A percentile compares a stretch with the other conserved stretches of the same genome.
Evolutionary conservation across 306 rosid genomes (phyloP).

Genomic region (Sicyos baderoa): DNA sequence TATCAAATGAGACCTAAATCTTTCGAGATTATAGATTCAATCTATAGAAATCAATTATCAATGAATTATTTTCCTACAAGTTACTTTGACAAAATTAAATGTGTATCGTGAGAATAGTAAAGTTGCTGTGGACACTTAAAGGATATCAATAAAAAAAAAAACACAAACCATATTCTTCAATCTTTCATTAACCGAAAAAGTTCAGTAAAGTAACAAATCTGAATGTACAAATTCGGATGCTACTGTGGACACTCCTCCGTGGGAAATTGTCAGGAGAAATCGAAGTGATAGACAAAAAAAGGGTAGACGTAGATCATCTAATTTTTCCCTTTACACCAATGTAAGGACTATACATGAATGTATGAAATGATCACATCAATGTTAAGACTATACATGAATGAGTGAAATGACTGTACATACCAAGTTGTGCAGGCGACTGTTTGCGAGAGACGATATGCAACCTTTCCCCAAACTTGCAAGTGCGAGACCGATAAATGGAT

Average conservation of each 20-base stretch:
- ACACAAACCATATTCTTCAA: neutral
- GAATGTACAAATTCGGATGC: neutral
- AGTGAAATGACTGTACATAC: conserved; percentile 40
- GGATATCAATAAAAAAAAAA: too few relatives aligned
- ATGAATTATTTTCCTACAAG: too few relatives aligned
- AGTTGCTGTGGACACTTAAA: too few relatives aligned
- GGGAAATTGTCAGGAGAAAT: neutral
- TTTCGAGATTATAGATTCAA: too few relatives aligned
- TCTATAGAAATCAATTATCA: too few relatives aligned
- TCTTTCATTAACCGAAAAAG: neutral
- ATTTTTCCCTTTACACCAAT: neutral
- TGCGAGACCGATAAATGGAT: conserved; percentile 31
- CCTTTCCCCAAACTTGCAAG: conserved; percentile 46
- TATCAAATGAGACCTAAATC: too few relatives aligned
- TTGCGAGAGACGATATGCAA: conserved; percentile 41
- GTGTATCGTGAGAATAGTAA: too few relatives aligned
- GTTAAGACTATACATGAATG: conserved; percentile 39
- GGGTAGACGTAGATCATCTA: neutral
- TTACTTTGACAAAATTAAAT: too few relatives aligned
- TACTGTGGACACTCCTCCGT: neutral
- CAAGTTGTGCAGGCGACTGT: conserved; percentile 45
- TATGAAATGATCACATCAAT: conserved; percentile 31
- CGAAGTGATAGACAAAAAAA: neutral
- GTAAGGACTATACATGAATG: conserved; percentile 34
- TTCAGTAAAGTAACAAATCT: neutral